Evolutionary conservation across 495 filamentous ascomycete species (phyloP).

Genomic region (Aspergillus egyptiacus): DNA sequence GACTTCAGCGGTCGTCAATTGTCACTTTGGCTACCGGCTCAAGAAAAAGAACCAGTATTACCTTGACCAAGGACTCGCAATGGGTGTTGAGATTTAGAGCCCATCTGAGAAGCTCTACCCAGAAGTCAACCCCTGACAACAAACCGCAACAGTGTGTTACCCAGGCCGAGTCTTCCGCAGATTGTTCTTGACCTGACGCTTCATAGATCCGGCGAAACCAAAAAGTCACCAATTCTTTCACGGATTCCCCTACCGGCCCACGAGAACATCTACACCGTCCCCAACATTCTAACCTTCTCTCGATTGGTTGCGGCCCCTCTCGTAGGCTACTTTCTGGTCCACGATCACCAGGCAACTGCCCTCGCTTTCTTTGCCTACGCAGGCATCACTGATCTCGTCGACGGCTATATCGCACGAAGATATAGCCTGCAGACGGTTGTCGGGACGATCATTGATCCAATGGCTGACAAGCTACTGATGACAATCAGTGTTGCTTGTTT

Average conservation of each 20-base stretch:
- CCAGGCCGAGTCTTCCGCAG: neutral
- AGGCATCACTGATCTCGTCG: constrained; percentile 82
- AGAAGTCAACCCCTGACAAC: constrained; percentile 19
- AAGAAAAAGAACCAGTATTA: neutral
- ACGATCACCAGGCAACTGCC: constrained; percentile 70
- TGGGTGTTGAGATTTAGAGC: constrained; percentile 9
- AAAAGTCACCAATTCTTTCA: constrained; percentile 40
- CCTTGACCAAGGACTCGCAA: neutral
- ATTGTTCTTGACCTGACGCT: constrained; percentile 1
- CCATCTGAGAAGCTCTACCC: constrained; percentile 23
- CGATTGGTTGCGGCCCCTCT: constrained; percentile 77
- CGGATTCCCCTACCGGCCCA: constrained; percentile 48
- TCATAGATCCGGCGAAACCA: constrained; percentile 14
- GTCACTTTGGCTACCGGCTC: constrained; percentile 4
- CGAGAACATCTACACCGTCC: constrained; percentile 94
- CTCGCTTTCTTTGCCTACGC: constrained; percentile 86
- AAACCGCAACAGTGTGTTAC: constrained; percentile 20
- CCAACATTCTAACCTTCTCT: constrained; percentile 85
- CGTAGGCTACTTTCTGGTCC: constrained; percentile 83
- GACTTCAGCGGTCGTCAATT: constrained; percentile 3
- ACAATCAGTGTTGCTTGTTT: constrained; percentile 79
- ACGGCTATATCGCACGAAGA: constrained; percentile 84
- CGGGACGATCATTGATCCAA: constrained; percentile 92
- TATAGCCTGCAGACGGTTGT: constrained; percentile 91
- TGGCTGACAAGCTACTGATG: constrained; percentile 96